Evolutionary conservation across 1,139 yeast species (phyloP), one percentile per base, ranked within the genome.

Genomic region (Petasospora fabianii): DNA sequence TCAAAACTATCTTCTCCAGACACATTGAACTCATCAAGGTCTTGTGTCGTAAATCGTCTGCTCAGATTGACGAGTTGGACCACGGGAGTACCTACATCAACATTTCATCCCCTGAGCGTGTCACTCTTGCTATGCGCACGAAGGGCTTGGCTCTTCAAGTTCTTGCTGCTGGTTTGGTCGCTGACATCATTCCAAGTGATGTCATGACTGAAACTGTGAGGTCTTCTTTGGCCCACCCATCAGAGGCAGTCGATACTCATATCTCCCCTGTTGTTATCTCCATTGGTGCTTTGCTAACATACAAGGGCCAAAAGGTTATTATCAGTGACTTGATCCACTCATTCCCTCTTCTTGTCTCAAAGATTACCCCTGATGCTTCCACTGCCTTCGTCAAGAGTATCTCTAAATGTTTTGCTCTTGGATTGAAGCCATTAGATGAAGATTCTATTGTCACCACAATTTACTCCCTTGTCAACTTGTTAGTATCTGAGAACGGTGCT

Each of bases 391-490:
- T 64, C 7, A 46, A 60, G 48, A 54, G 58, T 5, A 58, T 71
- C 4, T 66, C 77, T 1, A 51, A 55, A 32, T 55, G 60, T 12
- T 63, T 73, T 33, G 69, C 75, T 2, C 47, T 59, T 30, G 77
- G 76, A 1, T 56, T 75, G 39, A 62, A 61, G 36, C 65, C 71
- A 3, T 58, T 71, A 27, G 62, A 56, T 18, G 94, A 87, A 55
- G 97, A 88, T 59, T 79, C 86, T 0, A 80, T 84, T 15, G 86
- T 88, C 11, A 83, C 96, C n/a, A 76, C 92, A 2, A 80, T 92
- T 41, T 92, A 92, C 59, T 82, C 95, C 0, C 69, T 90, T 49
- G 77, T 86, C 19, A 92, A 92, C 59, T 65, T 84, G 52, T 64
- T 92, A 27, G 74, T 81, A 34, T 76, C 77, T 14, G 79, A 78